These are phyloP conservation scores for Colletotrichum sp. DNA, from an alignment of 2,329 filamentous ascomycete genomes.

Conservation along the genomic window DNA sequence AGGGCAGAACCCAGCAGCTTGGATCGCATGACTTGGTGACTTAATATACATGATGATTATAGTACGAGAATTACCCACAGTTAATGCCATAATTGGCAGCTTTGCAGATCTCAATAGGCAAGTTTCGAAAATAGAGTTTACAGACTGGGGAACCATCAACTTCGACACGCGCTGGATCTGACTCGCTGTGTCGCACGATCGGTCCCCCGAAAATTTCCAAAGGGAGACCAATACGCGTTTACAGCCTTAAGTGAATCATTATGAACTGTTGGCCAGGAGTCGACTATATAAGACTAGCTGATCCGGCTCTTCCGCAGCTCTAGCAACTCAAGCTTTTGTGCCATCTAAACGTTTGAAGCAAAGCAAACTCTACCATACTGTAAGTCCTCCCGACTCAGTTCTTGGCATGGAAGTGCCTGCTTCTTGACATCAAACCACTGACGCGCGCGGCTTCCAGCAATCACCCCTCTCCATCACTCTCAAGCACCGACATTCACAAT, in stretches of 20 bases:
- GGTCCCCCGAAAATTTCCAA: accelerated
- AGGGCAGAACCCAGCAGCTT: neutral
- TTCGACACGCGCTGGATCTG: neutral
- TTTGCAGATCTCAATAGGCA: neutral
- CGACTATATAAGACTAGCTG: neutral
- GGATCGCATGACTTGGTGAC: neutral
- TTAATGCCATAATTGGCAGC: neutral
- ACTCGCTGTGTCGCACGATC: neutral
- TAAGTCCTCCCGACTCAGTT: neutral
- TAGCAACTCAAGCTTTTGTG: neutral
- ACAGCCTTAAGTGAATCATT: neutral
- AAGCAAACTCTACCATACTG: neutral
- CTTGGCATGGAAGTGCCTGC: neutral
- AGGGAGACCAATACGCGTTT: neutral
- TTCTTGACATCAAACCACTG: neutral
- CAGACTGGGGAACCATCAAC: neutral
- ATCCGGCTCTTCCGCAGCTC: neutral
- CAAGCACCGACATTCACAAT: neutral
- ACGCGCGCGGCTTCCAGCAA: neutral
- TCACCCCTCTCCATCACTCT: neutral
- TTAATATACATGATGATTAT: neutral
- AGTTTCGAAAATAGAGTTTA: neutral
- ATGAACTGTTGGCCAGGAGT: neutral
- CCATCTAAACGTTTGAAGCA: neutral
- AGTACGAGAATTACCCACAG: neutral